Conservation (phyloP, 345 rosid species). For the Populus nigra region DNA sequence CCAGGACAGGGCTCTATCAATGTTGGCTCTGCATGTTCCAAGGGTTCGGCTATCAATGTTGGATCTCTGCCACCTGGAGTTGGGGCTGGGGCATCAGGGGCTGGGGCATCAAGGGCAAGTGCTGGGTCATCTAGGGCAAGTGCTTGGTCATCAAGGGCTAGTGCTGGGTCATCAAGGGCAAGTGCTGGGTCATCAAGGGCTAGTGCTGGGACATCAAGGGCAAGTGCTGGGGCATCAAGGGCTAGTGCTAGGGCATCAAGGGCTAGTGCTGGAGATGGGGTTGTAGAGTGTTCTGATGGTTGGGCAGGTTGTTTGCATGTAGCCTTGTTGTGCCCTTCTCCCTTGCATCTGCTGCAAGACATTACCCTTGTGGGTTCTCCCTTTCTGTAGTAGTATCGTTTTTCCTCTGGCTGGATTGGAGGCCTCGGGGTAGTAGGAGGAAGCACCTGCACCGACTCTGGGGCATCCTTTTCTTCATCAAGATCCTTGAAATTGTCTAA, state of each 20-base stretch:
- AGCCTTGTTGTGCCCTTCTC: slow-evolving; percentile 78
- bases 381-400: slow-evolving; percentile 34
- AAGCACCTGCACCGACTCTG: slow-evolving; percentile 41
- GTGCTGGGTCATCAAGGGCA: too few relatives aligned
- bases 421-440: slow-evolving; percentile 53
- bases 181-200: neutral
- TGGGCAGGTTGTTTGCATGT: slow-evolving; percentile 62
- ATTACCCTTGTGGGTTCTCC: slow-evolving; percentile 51
- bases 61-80: neutral
- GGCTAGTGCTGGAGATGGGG: neutral
- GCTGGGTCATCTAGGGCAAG: too few relatives aligned
- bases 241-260: neutral
- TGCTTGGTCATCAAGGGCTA: too few relatives aligned
- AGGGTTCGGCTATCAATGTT: neutral
- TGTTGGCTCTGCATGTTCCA: neutral
- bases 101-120: too few relatives aligned
- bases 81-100: too few relatives aligned
- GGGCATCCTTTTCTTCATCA: slow-evolving; percentile 32
- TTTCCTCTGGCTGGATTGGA: slow-evolving; percentile 48
- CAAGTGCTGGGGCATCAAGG: neutral
- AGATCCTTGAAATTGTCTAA: slow-evolving; percentile 9
- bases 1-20: slow-evolving; percentile 10
- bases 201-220: neutral
- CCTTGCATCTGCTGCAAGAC: slow-evolving; percentile 70
- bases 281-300: neutral